Evolutionary conservation across 306 rosid species (phyloP), one percentile per base, ranked within the genome.

Genomic region (cucumber (Cucumis sativus)): DNA sequence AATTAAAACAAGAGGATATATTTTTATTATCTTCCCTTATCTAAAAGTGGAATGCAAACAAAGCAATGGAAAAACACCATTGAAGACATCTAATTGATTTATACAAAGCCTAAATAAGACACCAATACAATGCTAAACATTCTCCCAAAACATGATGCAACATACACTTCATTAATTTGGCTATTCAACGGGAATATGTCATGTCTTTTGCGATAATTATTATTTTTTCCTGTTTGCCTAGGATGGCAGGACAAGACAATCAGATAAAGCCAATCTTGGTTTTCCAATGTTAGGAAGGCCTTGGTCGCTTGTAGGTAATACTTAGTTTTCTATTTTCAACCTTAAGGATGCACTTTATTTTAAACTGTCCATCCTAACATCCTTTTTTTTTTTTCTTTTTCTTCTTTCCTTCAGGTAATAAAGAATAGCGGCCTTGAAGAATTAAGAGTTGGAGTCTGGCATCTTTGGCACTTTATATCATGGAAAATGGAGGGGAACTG

Each of bases 401-500:
- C 33, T 63, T 37, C 39, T 74, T 59, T 57, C 72, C 64, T 76
- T 58, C 81, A 93, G 98, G 84, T 93, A 82, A 91, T 93, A 81
- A 88, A 85, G 84, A 91, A 93, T 74, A 74, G 88, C 56, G 96
- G 90, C 80, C 96, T 93, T 78, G 98, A 93, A 87, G 96, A 93
- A 87, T 79, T 88, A 51, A 86, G 83, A 81, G 96, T 79, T 92
- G 37, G 97, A 96, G 60, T 92, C 96, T 45, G 97, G 96, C 49
- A 92, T 96, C 70, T 92, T 90, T 85, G 97, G 96, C 76, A 90
- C 98, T 8, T 97, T 94, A 47, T 91, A 90, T 81, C 97, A 94
- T 85, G 98, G 95, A 72, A 94, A 94, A 80, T 94, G 98, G 98
- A 90, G 91, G 87, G 98, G 98, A 54, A 89, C 89, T 45, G 97